Conservation (phyloP, 768 basidiomycete species). For the Kwoniella pini region DNA sequence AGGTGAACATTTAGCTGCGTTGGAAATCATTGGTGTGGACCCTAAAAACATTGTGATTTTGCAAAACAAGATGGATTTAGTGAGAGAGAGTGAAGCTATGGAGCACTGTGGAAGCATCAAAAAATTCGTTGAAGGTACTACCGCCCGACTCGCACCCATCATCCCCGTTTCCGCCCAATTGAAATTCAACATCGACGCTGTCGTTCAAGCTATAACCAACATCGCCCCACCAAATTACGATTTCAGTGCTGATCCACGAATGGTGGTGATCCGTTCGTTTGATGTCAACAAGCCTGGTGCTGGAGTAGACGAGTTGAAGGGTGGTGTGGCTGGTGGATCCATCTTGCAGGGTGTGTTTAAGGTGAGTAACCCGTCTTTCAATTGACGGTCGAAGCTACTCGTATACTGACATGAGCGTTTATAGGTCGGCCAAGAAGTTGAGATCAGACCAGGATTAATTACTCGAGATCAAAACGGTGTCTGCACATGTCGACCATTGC, state of each 20-base stretch:
- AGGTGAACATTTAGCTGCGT: slow-evolving; percentile 95
- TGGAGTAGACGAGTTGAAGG: slow-evolving; percentile 94
- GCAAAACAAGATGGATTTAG: slow-evolving; percentile 98
- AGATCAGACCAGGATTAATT: slow-evolving; percentile 95
- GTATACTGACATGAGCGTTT: too few species aligned
- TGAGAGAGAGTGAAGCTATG: slow-evolving; percentile 88
- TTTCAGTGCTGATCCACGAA: slow-evolving; percentile 84
- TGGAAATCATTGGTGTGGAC: slow-evolving; percentile 95
- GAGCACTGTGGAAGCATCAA: slow-evolving; percentile 96
- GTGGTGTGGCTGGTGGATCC: slow-evolving; percentile 96
- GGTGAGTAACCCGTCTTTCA: slow-evolving; percentile 38
- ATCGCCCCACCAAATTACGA: slow-evolving; percentile 94
- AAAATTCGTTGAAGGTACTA: slow-evolving; percentile 97
- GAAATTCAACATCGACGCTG: slow-evolving; percentile 98
- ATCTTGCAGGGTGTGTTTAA: slow-evolving; percentile 88
- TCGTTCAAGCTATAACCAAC: slow-evolving; percentile 96
- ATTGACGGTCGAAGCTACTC: background rate
- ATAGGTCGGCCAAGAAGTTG: slow-evolving; percentile 81
- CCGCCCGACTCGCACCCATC: slow-evolving; percentile 95
- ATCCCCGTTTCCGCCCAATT: slow-evolving; percentile 98
- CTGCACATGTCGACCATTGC: slow-evolving; percentile 90
- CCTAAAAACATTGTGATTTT: slow-evolving; percentile 90
- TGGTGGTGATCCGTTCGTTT: slow-evolving; percentile 98
- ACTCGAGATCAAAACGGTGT: slow-evolving; percentile 89
- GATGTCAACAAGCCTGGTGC: slow-evolving; percentile 99